Conservation (phyloP, 176 grass and related monocot species). For the Panicum miliaceum region DNA sequence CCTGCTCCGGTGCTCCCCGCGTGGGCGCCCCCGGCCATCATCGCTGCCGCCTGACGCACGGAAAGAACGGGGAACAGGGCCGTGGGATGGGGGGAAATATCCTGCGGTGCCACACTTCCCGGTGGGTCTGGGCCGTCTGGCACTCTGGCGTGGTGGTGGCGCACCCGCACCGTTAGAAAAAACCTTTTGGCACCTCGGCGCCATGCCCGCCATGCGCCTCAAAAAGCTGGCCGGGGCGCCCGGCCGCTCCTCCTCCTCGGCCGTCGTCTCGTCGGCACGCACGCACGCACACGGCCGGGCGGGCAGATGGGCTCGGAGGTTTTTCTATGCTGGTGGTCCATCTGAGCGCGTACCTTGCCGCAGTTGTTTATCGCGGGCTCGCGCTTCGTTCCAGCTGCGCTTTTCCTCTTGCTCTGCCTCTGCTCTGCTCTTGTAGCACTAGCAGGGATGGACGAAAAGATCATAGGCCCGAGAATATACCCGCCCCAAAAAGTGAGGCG, state of each 20-base stretch:
- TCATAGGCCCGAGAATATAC: conserved; percentile 18
- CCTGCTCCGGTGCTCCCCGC: too few relatives aligned
- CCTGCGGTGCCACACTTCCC: neutral
- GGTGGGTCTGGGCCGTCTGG: too few relatives aligned
- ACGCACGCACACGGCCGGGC: too few relatives aligned
- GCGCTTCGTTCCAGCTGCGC: neutral
- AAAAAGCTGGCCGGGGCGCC: neutral
- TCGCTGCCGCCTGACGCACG: conserved; percentile 15
- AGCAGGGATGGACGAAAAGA: too few relatives aligned
- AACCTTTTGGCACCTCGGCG: neutral
- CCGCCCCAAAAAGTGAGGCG: neutral
- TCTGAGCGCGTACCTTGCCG: neutral
- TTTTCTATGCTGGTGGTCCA: neutral
- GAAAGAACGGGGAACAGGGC: neutral
- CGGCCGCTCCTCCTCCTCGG: too few relatives aligned
- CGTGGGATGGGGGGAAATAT: neutral
- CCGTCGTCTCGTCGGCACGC: too few relatives aligned
- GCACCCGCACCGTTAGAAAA: conserved; percentile 44
- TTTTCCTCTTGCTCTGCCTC: neutral
- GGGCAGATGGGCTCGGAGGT: neutral
- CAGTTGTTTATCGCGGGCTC: neutral
- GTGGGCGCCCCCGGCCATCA: conserved; percentile 50
- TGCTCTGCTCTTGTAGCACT: too few relatives aligned
- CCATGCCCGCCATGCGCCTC: neutral
- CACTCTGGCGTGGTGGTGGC: too few relatives aligned